Evolutionary conservation across 306 rosid genomes (phyloP).

Genomic region (Cucurbita pepo): DNA sequence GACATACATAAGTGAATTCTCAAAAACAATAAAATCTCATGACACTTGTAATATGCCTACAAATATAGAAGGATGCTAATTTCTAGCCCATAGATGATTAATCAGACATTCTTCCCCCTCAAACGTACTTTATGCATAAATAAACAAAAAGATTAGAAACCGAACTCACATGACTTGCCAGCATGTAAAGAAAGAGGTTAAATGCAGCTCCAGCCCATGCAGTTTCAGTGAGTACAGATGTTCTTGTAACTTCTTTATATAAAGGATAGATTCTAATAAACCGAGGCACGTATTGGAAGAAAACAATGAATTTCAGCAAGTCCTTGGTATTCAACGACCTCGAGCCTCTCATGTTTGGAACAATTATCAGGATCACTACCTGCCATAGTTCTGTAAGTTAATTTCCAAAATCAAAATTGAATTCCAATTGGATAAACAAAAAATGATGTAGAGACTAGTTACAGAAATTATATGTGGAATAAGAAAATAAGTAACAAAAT

Average conservation of each 20-base stretch:
- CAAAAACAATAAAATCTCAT: background rate
- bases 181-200: conserved; percentile 16
- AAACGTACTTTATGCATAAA: background rate
- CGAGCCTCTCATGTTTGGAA: conserved; percentile 9
- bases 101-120: background rate
- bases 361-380: conserved; percentile 9
- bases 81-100: too few relatives aligned
- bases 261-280: conserved; percentile 10
- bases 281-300: conserved; percentile 19
- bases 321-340: conserved; percentile 6
- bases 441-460: background rate
- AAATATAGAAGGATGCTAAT: background rate
- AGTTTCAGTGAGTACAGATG: conserved; percentile 10
- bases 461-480: background rate
- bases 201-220: conserved; percentile 12
- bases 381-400: background rate
- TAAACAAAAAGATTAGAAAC: background rate
- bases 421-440: background rate
- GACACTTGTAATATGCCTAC: background rate
- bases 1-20: background rate
- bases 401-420: background rate
- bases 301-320: conserved; percentile 8
- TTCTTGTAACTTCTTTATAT: background rate
- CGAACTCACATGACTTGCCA: conserved; percentile 19
- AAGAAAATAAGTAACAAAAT: background rate